Conservation (phyloP, 1,139 yeast genomes). For the Suhomyces kunorum region DNA sequence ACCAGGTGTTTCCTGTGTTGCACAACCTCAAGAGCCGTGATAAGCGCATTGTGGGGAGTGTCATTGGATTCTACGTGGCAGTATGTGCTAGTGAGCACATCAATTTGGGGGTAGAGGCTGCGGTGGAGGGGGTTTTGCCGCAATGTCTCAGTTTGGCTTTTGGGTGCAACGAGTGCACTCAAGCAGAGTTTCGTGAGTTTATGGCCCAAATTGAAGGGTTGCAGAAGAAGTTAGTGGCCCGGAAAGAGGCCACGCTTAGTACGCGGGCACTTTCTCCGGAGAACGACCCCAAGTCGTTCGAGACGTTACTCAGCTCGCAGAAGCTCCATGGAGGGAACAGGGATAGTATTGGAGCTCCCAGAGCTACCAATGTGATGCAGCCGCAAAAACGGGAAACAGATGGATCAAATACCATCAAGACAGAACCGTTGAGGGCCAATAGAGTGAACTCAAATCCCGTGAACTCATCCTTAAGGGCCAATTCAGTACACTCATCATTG, state of each 20-base stretch:
- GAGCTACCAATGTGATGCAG: conserved; percentile 18
- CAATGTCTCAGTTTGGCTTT: conserved; percentile 42
- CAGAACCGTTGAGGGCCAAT: too few species aligned
- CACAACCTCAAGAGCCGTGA: conserved; percentile 77
- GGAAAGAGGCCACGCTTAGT: conserved; percentile 33
- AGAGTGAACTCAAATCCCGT: too few species aligned
- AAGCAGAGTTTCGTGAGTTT: conserved; percentile 36
- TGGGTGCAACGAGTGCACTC: conserved; percentile 45
- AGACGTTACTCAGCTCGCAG: conserved; percentile 37
- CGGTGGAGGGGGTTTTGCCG: conserved; percentile 41
- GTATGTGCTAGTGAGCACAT: conserved; percentile 43
- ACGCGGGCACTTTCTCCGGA: conserved; percentile 11
- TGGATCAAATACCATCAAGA: neutral
- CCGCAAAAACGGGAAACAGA: conserved; percentile 11
- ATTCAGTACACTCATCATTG: too few species aligned
- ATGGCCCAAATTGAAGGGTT: conserved; percentile 31
- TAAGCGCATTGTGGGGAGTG: conserved; percentile 59
- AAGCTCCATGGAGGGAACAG: conserved; percentile 31
- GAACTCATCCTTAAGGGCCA: too few species aligned
- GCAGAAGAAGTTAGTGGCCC: conserved; percentile 30
- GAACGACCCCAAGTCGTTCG: conserved; percentile 24
- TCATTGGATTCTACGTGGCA: conserved; percentile 53
- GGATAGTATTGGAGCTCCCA: conserved; percentile 31
- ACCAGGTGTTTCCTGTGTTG: conserved; percentile 75
- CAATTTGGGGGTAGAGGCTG: conserved; percentile 36